Evolutionary conservation across 441 rosid genomes (phyloP), one percentile per base, ranked within the genome.

Genomic region (Aquilaria agallochum): DNA sequence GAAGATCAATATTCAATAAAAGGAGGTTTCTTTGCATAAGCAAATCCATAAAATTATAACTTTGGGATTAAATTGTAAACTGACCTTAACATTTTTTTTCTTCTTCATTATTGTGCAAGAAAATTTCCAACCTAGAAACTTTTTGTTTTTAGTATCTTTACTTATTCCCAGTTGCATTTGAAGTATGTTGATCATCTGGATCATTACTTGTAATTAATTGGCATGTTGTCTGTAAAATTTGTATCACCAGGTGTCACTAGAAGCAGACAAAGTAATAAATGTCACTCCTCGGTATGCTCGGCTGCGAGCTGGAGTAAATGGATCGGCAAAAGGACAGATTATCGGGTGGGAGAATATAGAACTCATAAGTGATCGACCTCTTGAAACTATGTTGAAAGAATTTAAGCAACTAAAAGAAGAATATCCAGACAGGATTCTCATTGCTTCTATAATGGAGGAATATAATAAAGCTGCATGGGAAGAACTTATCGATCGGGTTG

Each of bases 321-420:
- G 98, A 53, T 84, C 96, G 2, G 85, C 88, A 57, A 91, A 83
- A 73, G 83, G 92, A 47, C 88, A 83, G 57, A 89, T 91, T 36
- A 91, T 94, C 31, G 96, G 99, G 44, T 94, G 99, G 99, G 80
- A 94, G 76, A 94, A 94, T 76, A 91, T 94, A 68, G 99, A 94
- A 72, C 95, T 94, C 67, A 94, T 94, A 50, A 94, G 99, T 40
- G 97, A 91, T 40, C 74, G 96, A 2, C 99, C 99, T 54, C 87
- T 91, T 2, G 96, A 94, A 77, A 89, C 85, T 11, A 94, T 89
- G 99, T 64, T 94, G 68, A 84, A 83, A 70, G 99, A 94, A 69
- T 89, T 94, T 47, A 80, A 84, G 70, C 85, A 77, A 56, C 71
- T 94, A 72, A 94, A 94, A 74, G 64, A 70, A 70, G 96, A 89